Evolutionary conservation across 2,329 filamentous ascomycete species (phyloP).

Genomic region (Beauveria scarabaeidicola): DNA sequence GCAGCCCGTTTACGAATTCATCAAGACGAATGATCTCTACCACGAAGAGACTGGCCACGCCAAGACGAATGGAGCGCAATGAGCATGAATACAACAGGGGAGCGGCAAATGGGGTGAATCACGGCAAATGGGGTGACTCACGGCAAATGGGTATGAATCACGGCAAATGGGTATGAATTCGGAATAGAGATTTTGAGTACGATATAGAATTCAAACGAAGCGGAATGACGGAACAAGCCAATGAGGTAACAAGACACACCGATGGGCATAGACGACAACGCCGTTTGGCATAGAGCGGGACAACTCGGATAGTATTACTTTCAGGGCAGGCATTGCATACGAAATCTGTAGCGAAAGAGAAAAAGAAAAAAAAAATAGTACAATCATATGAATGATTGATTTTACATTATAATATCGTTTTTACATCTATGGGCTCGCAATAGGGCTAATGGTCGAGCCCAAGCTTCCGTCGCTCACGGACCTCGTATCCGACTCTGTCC

Average conservation of each 20-base stretch:
- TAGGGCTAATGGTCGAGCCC: constrained; percentile 27
- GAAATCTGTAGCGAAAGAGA: background rate
- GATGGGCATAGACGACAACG: background rate
- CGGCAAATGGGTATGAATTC: background rate
- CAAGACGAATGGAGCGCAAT: constrained; percentile 8
- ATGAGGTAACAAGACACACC: background rate
- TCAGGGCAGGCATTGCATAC: constrained; percentile 2
- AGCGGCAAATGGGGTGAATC: background rate
- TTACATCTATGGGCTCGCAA: constrained; percentile 10
- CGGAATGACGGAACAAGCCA: background rate
- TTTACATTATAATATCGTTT: background rate
- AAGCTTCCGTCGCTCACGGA: constrained; percentile 32
- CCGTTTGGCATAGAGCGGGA: background rate
- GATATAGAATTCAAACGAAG: background rate
- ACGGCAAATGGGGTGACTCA: too few species aligned
- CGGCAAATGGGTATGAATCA: background rate
- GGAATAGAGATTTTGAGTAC: background rate
- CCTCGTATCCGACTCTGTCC: constrained; percentile 27
- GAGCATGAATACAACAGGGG: background rate
- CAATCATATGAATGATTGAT: background rate
- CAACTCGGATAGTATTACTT: background rate
- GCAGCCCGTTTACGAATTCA: constrained; percentile 62
- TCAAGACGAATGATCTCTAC: constrained; percentile 55
- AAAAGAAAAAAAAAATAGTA: background rate
- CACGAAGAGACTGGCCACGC: constrained; percentile 18